Conservation (phyloP, 257 asterid species). For the Nicotiana obtusifolia region DNA sequence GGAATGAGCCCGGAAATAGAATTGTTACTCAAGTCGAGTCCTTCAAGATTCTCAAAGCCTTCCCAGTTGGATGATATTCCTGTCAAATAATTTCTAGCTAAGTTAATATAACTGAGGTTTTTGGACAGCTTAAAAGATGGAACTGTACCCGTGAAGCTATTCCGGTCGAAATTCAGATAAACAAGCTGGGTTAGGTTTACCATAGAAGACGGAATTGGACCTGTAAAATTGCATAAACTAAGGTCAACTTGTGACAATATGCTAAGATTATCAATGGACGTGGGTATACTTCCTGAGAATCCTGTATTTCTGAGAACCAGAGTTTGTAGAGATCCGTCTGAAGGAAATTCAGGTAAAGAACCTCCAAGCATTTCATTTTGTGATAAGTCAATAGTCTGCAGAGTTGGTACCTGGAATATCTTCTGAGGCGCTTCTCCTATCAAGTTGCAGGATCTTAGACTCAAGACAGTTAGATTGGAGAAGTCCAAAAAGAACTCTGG, state of each 20-base stretch:
- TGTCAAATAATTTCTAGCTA: slow-evolving; percentile 24
- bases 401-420: slow-evolving; percentile 37
- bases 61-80: slow-evolving; percentile 34
- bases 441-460: slow-evolving; percentile 28
- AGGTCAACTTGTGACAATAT: slow-evolving; percentile 36
- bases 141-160: slow-evolving; percentile 36
- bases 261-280: slow-evolving; percentile 39
- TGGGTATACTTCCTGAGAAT: slow-evolving; percentile 43
- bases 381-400: slow-evolving; percentile 33
- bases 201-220: slow-evolving; percentile 46
- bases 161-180: slow-evolving; percentile 28
- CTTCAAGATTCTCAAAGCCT: slow-evolving; percentile 33
- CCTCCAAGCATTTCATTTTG: slow-evolving; percentile 41
- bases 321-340: slow-evolving; percentile 33
- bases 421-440: slow-evolving; percentile 34
- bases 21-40: slow-evolving; percentile 41
- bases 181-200: slow-evolving; percentile 35
- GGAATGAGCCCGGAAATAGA: slow-evolving; percentile 49
- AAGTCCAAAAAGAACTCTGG: slow-evolving; percentile 41
- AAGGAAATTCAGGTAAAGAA: slow-evolving; percentile 45
- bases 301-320: slow-evolving; percentile 33
- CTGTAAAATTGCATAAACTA: slow-evolving; percentile 33
- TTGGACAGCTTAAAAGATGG: slow-evolving; percentile 39
- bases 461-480: slow-evolving; percentile 27
- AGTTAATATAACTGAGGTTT: slow-evolving; percentile 26